phyloP scores from a whole-genome alignment of 1,139 yeast genomes.

The Candida sanyaensis region DNA sequence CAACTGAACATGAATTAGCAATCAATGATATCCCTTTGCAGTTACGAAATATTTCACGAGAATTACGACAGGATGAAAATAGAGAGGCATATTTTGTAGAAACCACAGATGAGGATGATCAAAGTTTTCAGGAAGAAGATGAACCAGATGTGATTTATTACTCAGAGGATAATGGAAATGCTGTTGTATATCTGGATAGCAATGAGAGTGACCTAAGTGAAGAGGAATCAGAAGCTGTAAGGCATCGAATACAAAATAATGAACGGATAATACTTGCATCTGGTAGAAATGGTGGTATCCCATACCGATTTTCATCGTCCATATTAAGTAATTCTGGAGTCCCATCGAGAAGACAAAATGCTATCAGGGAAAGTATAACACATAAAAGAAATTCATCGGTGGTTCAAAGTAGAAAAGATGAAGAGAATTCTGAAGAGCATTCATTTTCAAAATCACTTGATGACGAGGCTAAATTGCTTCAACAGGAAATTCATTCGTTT shows the following conservation, averaged over 20 bases:
- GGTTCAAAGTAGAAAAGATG: background rate
- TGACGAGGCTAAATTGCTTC: slow-evolving; percentile 15
- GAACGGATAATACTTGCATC: slow-evolving; percentile 30
- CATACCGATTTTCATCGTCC: slow-evolving; percentile 2
- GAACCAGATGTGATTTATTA: slow-evolving; percentile 8
- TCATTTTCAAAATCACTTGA: slow-evolving; percentile 4
- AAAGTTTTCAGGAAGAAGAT: slow-evolving; percentile 14
- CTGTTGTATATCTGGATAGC: slow-evolving; percentile 4
- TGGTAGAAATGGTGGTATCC: slow-evolving; percentile 20
- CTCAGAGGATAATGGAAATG: slow-evolving; percentile 8
- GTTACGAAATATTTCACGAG: slow-evolving; percentile 15
- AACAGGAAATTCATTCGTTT: slow-evolving; percentile 12
- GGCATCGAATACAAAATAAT: slow-evolving; percentile 19
- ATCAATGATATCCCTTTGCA: slow-evolving; percentile 13
- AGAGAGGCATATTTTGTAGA: slow-evolving; percentile 12
- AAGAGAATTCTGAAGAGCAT: slow-evolving; percentile 1
- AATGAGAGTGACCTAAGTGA: slow-evolving; percentile 10
- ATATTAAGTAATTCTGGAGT: slow-evolving; percentile 8
- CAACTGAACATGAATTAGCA: slow-evolving; percentile 7
- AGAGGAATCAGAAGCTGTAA: slow-evolving; percentile 15
- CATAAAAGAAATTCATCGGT: slow-evolving; percentile 3
- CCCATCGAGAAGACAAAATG: slow-evolving; percentile 23
- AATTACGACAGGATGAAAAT: slow-evolving; percentile 8
- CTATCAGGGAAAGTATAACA: slow-evolving; percentile 17
- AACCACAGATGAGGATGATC: slow-evolving; percentile 15